phyloP scores from a whole-genome alignment of 2,329 filamentous ascomycete genomes.

The Waltergamsia citrina region DNA sequence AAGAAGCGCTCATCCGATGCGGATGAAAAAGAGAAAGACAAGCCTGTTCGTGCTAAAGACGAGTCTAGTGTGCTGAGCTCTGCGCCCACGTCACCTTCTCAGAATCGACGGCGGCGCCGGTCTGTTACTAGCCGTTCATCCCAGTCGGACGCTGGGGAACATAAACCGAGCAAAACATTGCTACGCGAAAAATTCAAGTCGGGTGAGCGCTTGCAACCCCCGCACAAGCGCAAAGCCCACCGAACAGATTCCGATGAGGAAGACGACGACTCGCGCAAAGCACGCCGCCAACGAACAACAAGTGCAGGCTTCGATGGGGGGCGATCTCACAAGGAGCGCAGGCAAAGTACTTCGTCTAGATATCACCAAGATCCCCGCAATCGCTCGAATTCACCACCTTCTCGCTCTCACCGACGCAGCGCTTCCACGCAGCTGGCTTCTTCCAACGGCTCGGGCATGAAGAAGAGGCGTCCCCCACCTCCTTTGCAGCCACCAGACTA shows the following conservation, averaged over 20 bases:
- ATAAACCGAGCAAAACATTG: constrained; percentile 28
- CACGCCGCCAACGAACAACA: constrained; percentile 41
- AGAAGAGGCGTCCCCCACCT: constrained; percentile 52
- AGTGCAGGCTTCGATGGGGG: constrained; percentile 28
- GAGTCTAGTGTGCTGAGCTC: constrained; percentile 49
- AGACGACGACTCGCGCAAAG: constrained; percentile 43
- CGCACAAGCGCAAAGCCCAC: constrained; percentile 44
- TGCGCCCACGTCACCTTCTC: constrained; percentile 44
- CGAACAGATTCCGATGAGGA: constrained; percentile 51
- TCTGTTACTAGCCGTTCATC: constrained; percentile 22
- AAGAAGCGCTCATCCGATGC: constrained; percentile 35
- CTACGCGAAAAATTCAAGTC: constrained; percentile 38
- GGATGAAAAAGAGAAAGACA: constrained; percentile 25
- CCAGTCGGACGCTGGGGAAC: constrained; percentile 47
- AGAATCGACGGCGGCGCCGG: constrained; percentile 9
- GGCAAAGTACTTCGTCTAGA: constrained; percentile 17
- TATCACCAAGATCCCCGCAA: constrained; percentile 16
- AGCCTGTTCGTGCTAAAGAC: constrained; percentile 34
- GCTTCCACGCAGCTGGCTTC: constrained; percentile 53
- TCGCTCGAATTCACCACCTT: constrained; percentile 51
- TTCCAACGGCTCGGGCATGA: constrained; percentile 44
- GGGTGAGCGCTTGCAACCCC: constrained; percentile 33
- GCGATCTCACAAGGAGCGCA: constrained; percentile 21
- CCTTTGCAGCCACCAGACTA: constrained; percentile 55
- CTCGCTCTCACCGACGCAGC: constrained; percentile 51